Evolutionary conservation across 192 early-diverging fungal genomes (phyloP).

Genomic region (Coemansia sp.): DNA sequence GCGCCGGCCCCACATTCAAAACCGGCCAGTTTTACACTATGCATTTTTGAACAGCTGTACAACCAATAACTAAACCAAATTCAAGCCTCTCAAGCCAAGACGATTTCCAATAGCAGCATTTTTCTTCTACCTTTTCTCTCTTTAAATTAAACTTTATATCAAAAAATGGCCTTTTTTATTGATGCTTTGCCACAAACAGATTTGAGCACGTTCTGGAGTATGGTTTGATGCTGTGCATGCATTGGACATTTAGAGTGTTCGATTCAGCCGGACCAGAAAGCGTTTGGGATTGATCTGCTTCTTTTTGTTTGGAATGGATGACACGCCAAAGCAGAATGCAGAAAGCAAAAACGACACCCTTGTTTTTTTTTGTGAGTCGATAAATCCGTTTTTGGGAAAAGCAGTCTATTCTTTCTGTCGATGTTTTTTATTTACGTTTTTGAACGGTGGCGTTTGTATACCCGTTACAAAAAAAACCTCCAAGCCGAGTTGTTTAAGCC

Average conservation of each 20-base stretch:
- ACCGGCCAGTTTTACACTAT: constrained; percentile 53
- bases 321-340: too few relatives aligned
- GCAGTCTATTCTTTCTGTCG: neutral
- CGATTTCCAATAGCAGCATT: neutral
- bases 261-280: too few relatives aligned
- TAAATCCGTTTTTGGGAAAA: neutral
- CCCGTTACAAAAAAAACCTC: neutral
- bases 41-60: constrained; percentile 27
- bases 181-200: too few relatives aligned
- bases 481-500: neutral
- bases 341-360: too few relatives aligned
- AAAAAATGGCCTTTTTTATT: too few relatives aligned
- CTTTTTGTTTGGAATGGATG: too few relatives aligned
- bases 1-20: constrained; percentile 49
- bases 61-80: neutral
- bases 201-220: too few relatives aligned
- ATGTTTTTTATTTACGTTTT: neutral
- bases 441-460: neutral
- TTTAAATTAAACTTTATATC: neutral
- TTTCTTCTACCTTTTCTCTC: neutral
- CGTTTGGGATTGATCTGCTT: too few relatives aligned
- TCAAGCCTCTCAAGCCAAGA: neutral
- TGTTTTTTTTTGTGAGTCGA: neutral
- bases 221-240: too few relatives aligned
- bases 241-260: too few relatives aligned